Evolutionary conservation across 2,329 filamentous ascomycete genomes (phyloP).

Genomic region (Penicillium sp.): DNA sequence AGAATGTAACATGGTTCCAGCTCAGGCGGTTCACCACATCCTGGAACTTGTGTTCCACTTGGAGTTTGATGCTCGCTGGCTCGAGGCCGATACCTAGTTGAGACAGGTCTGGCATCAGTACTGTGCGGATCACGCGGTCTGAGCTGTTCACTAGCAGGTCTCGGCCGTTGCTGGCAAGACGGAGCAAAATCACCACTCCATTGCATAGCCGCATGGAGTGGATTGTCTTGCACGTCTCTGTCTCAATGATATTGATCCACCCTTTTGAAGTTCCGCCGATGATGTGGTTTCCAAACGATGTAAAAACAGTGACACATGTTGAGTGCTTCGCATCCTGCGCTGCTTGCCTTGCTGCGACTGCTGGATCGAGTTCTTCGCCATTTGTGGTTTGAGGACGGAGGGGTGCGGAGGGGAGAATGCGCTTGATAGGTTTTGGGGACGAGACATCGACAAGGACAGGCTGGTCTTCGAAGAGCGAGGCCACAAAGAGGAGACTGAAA

Average conservation of each 20-base stretch:
- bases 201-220: constrained; percentile 85
- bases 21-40: constrained; percentile 91
- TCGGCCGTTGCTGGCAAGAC: constrained; percentile 76
- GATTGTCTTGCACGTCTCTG: constrained; percentile 72
- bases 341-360: constrained; percentile 71
- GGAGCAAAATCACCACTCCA: constrained; percentile 81
- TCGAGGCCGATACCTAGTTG: constrained; percentile 59
- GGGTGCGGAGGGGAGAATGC: constrained; percentile 74
- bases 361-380: constrained; percentile 57
- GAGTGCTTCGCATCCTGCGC: constrained; percentile 92
- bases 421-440: constrained; percentile 65
- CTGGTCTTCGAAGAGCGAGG: constrained; percentile 88
- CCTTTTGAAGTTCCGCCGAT: constrained; percentile 92
- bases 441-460: constrained; percentile 81
- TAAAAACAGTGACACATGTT: constrained; percentile 89
- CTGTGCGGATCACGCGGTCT: constrained; percentile 89
- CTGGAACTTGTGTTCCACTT: constrained; percentile 96
- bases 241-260: constrained; percentile 91
- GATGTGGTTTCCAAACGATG: constrained; percentile 77
- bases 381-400: constrained; percentile 64
- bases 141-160: constrained; percentile 89
- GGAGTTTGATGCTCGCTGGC: constrained; percentile 78
- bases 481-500: constrained; percentile 74
- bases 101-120: constrained; percentile 74
- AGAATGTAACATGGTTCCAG: constrained; percentile 97